phyloP scores from a whole-genome alignment of 2,329 filamentous ascomycete species.

The Blastomyces silverae region DNA sequence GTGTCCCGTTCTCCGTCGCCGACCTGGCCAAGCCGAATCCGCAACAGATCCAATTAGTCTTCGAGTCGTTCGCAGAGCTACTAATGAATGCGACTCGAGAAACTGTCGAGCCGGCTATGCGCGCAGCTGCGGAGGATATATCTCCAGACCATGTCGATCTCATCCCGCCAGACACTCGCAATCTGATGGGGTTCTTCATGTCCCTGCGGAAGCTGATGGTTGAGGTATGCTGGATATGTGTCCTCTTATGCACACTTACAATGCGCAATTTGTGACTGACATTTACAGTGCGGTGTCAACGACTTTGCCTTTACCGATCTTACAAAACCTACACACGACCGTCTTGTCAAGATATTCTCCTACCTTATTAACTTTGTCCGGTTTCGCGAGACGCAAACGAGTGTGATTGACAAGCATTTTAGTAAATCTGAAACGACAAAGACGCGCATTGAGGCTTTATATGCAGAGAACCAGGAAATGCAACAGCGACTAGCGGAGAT shows the following conservation, averaged over 20 bases:
- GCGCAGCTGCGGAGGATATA: conserved; percentile 73
- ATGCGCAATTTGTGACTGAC: not conserved
- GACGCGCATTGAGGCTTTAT: conserved; percentile 76
- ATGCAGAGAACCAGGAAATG: conserved; percentile 79
- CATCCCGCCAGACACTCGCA: conserved; percentile 77
- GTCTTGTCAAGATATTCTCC: conserved; percentile 89
- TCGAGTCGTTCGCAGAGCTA: conserved; percentile 94
- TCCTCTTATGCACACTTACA: conserved; percentile 6
- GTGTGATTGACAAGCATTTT: conserved; percentile 85
- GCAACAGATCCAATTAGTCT: conserved; percentile 91
- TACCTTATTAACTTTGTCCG: conserved; percentile 99
- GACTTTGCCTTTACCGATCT: conserved; percentile 93
- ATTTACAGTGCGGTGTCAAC: conserved; percentile 67
- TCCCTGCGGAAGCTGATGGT: conserved; percentile 70
- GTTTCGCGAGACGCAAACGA: conserved; percentile 87
- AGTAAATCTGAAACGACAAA: conserved; percentile 85
- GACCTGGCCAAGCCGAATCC: conserved; percentile 93
- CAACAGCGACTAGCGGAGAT: conserved; percentile 73
- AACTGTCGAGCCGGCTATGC: conserved; percentile 91
- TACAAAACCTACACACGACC: conserved; percentile 81
- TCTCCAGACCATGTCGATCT: conserved; percentile 79
- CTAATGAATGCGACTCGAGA: conserved; percentile 91
- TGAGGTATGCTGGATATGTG: conserved; percentile 43
- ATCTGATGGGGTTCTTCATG: conserved; percentile 92
- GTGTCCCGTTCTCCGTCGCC: conserved; percentile 75